phyloP scores from a whole-genome alignment of 176 grass and related monocot genomes.

The Musa itinerans region DNA sequence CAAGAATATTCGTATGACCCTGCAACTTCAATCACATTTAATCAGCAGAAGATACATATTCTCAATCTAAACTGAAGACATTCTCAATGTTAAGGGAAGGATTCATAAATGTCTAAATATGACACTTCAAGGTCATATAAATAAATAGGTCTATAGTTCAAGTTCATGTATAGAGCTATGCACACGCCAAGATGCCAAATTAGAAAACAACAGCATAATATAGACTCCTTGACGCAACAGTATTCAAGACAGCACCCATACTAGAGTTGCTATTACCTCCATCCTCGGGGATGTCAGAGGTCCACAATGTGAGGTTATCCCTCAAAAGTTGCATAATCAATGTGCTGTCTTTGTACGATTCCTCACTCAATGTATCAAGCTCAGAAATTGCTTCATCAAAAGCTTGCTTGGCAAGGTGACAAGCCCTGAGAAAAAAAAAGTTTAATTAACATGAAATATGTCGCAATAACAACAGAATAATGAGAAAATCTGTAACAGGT shows the following conservation, averaged over 20 bases:
- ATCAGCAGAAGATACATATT: too few relatives aligned
- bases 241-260: neutral
- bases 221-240: too few relatives aligned
- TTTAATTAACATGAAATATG: neutral
- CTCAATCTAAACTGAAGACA: too few relatives aligned
- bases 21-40: too few relatives aligned
- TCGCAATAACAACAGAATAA: neutral
- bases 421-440: slow-evolving; percentile 4
- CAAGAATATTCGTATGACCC: too few relatives aligned
- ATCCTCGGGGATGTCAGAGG: slow-evolving; percentile 17
- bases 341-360: slow-evolving; percentile 16
- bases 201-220: too few relatives aligned
- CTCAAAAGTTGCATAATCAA: slow-evolving; percentile 15
- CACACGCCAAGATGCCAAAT: too few relatives aligned
- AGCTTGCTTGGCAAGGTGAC: slow-evolving; percentile 12
- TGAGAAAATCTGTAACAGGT: neutral
- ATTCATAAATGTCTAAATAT: too few relatives aligned
- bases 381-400: slow-evolving; percentile 16
- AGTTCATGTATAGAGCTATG: too few relatives aligned
- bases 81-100: too few relatives aligned
- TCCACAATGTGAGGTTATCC: slow-evolving; percentile 14
- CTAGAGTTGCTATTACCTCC: slow-evolving; percentile 2
- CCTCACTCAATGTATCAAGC: slow-evolving; percentile 7
- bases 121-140: too few relatives aligned
- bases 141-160: too few relatives aligned